phyloP scores from a whole-genome alignment of 2,329 filamentous ascomycete genomes.

The Trichoderma sp. region DNA sequence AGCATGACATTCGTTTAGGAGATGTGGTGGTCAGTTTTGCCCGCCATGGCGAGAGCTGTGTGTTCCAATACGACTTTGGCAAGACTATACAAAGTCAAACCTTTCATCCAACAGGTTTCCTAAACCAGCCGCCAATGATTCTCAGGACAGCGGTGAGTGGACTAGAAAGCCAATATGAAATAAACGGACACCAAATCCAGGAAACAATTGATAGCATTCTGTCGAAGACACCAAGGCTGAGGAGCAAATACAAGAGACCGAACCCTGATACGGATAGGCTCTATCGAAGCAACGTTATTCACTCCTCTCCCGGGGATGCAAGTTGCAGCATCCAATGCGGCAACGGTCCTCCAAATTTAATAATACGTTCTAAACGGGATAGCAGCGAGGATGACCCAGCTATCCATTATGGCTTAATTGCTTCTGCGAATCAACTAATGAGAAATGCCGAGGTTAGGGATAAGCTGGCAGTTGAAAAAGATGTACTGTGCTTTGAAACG shows the following conservation, averaged over 20 bases:
- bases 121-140: neutral
- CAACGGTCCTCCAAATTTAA: neutral
- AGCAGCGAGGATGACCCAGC: neutral
- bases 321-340: neutral
- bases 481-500: neutral
- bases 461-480: neutral
- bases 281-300: neutral
- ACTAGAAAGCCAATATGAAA: neutral
- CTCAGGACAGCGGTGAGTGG: neutral
- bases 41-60: neutral
- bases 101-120: neutral
- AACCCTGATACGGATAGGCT: neutral
- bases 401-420: neutral
- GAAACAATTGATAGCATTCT: neutral
- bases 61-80: slow-evolving; percentile 3
- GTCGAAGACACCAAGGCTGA: neutral
- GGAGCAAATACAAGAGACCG: neutral
- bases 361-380: neutral
- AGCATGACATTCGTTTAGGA: neutral
- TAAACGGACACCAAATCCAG: neutral
- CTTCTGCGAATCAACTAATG: neutral
- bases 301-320: neutral
- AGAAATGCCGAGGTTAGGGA: neutral
- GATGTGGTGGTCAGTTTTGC: neutral
- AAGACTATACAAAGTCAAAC: neutral